Conservation (phyloP, 2,329 filamentous ascomycete genomes). For the Beauveria asiatica region DNA sequence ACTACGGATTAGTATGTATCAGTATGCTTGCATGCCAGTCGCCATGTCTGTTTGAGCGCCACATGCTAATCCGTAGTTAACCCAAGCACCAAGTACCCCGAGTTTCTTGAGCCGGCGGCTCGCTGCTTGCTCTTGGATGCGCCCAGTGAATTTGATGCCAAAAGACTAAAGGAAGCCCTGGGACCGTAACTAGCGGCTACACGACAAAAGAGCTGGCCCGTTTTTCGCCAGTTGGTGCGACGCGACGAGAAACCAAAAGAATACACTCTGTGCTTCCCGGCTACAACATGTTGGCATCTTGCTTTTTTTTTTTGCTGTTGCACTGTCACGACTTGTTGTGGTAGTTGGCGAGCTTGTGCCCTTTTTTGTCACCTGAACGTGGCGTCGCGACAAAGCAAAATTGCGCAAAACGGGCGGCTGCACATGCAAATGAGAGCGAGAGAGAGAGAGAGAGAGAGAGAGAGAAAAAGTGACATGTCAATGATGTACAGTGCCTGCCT, state of each 20-base stretch:
- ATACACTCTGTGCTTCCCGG: too few species aligned
- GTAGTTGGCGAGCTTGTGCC: too few species aligned
- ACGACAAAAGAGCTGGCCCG: too few species aligned
- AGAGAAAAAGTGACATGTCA: constrained; percentile 4
- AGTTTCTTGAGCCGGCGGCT: neutral
- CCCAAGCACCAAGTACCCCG: neutral
- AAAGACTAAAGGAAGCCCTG: too few species aligned
- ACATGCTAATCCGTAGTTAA: too few species aligned
- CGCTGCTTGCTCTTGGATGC: neutral
- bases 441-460: neutral
- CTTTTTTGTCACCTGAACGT: neutral
- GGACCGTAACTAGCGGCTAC: too few species aligned
- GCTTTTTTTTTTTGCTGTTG: neutral
- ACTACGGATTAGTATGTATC: too few species aligned
- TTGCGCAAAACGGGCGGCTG: neutral
- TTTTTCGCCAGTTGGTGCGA: too few species aligned
- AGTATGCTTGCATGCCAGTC: neutral
- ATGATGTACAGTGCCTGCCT: neutral
- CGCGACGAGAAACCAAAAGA: too few species aligned
- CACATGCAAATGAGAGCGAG: neutral
- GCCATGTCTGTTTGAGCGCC: neutral
- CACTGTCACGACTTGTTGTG: neutral
- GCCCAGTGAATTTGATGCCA: too few species aligned
- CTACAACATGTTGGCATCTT: too few species aligned
- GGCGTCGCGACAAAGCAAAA: constrained; percentile 2